Percentiles rank a stretch among this genome's conserved stretches.
These are phyloP conservation scores for Fusarium agapanthi DNA, from an alignment of 2,329 filamentous ascomycete species.

Conservation along the genomic window DNA sequence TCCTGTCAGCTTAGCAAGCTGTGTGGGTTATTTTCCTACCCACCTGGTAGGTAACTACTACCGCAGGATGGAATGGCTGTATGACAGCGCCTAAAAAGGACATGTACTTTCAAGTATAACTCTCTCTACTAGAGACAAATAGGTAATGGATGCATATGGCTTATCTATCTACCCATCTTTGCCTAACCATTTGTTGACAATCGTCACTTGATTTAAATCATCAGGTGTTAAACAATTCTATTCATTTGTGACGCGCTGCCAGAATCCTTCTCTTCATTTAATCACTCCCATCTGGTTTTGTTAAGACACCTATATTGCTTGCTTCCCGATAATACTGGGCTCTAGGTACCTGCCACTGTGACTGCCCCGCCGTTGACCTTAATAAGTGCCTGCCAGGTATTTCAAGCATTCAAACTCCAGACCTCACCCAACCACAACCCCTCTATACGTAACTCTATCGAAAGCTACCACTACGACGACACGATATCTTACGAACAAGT, in stretches of 20 bases:
- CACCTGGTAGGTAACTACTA: too few species aligned
- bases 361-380: conserved; percentile 25
- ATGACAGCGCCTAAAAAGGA: conserved; percentile 3
- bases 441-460: conserved; percentile 3
- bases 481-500: not conserved
- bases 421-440: conserved; percentile 18
- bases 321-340: conserved; percentile 3
- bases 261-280: not conserved
- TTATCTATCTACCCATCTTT: not conserved
- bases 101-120: not conserved
- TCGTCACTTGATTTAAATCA: conserved; percentile 1
- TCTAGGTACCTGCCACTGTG: not conserved
- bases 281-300: not conserved
- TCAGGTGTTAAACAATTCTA: not conserved
- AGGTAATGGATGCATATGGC: not conserved
- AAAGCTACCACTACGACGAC: not conserved
- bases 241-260: not conserved
- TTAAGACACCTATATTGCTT: not conserved
- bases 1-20: too few species aligned
- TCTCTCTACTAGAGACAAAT: not conserved
- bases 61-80: conserved; percentile 4
- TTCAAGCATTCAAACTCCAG: conserved; percentile 12
- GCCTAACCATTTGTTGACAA: not conserved
- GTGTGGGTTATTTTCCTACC: too few species aligned
- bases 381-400: conserved; percentile 22